These are phyloP conservation scores for Saxophila tyrrhenica DNA, from an alignment of 495 filamentous ascomycete species.

Conservation along the genomic window DNA sequence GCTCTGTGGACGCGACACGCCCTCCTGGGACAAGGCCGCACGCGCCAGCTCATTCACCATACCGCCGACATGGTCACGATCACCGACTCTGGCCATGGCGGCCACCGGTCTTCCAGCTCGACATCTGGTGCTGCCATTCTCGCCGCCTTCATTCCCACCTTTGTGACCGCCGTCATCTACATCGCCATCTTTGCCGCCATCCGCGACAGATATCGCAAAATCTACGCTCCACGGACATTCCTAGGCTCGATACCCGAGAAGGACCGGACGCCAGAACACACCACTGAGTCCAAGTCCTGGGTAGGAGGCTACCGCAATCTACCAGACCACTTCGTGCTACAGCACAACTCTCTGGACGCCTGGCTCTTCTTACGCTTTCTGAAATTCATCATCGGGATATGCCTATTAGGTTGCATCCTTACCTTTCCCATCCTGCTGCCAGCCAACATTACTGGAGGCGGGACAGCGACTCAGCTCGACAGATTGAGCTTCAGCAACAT, in stretches of 20 bases:
- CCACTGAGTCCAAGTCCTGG: conserved; percentile 66
- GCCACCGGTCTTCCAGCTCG: conserved; percentile 18
- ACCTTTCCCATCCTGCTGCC: conserved; percentile 82
- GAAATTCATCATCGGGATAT: conserved; percentile 57
- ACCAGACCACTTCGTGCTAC: conserved; percentile 49
- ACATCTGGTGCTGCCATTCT: conserved; percentile 48
- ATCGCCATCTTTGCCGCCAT: conserved; percentile 63
- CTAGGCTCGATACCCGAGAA: conserved; percentile 57
- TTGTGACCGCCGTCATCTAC: conserved; percentile 52
- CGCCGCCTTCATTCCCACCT: conserved; percentile 59
- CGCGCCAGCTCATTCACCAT: too few relatives aligned
- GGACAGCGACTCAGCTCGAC: conserved; percentile 48
- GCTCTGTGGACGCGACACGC: background rate
- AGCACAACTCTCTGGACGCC: conserved; percentile 62
- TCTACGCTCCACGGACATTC: conserved; percentile 83
- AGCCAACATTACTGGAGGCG: conserved; percentile 66
- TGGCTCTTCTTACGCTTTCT: conserved; percentile 83
- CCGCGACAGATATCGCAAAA: conserved; percentile 56
- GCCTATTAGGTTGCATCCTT: conserved; percentile 67
- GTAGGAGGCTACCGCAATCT: conserved; percentile 49
- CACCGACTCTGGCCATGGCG: background rate
- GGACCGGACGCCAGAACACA: conserved; percentile 56
- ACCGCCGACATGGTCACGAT: background rate
- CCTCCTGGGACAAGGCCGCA: too few relatives aligned
- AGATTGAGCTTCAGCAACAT: conserved; percentile 58